A percentile compares a stretch with the other conserved stretches of the same genome.
Conservation (phyloP, 2,329 filamentous ascomycete species). For the Penicillium psychrosexuale region DNA sequence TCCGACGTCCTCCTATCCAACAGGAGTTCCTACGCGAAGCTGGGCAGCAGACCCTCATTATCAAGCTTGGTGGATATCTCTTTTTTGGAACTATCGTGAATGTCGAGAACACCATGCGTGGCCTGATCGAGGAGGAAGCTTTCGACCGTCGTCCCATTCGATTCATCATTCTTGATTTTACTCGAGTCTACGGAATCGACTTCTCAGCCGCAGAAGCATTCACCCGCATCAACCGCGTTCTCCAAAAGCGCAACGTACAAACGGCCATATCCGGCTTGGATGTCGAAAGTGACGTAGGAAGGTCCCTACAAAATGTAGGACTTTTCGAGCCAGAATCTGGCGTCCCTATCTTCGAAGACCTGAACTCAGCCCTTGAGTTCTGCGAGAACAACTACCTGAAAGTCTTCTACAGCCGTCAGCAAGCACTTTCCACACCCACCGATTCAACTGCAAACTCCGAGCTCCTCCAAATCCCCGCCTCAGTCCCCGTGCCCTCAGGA, state of each 20-base stretch:
- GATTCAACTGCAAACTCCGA: slow-evolving; percentile 7
- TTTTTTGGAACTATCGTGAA: slow-evolving; percentile 98
- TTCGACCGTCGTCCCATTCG: slow-evolving; percentile 78
- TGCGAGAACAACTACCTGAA: slow-evolving; percentile 94
- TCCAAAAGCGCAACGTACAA: slow-evolving; percentile 72
- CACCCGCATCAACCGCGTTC: slow-evolving; percentile 80
- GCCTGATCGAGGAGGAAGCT: slow-evolving; percentile 74
- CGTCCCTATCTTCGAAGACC: slow-evolving; percentile 77
- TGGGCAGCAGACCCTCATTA: slow-evolving; percentile 81
- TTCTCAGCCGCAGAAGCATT: slow-evolving; percentile 97
- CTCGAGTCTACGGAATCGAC: slow-evolving; percentile 86
- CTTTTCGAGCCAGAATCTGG: slow-evolving; percentile 70
- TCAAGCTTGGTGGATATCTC: slow-evolving; percentile 91
- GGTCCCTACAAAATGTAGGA: slow-evolving; percentile 77
- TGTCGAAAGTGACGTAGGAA: slow-evolving; percentile 70
- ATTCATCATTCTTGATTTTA: slow-evolving; percentile 84
- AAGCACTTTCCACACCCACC: slow-evolving; percentile 38
- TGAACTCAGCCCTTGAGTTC: slow-evolving; percentile 89
- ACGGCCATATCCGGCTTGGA: slow-evolving; percentile 82
- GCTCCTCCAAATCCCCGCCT: slow-evolving; percentile 28
- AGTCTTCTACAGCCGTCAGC: slow-evolving; percentile 69
- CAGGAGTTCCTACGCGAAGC: slow-evolving; percentile 81
- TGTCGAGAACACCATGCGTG: slow-evolving; percentile 83
- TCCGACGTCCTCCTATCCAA: slow-evolving; percentile 85
- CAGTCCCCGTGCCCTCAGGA: slow-evolving; percentile 15